Conservation (phyloP, 1,139 yeast species). For the Pichia sp. region DNA sequence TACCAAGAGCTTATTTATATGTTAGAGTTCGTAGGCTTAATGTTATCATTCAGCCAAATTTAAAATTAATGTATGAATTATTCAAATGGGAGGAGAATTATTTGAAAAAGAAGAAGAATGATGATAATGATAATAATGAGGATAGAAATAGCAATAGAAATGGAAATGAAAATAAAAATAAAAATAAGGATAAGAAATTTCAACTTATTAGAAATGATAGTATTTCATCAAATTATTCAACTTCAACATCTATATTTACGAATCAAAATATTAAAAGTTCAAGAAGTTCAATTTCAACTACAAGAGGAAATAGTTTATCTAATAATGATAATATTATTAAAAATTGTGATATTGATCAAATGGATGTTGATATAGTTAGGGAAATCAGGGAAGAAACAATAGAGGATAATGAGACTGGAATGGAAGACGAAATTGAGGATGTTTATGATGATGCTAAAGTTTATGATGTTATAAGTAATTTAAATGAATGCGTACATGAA, state of each 20-base stretch:
- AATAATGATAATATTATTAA: too few species aligned
- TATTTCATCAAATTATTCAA: not conserved
- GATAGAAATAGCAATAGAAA: not conserved
- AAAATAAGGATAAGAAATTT: not conserved
- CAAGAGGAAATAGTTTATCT: too few species aligned
- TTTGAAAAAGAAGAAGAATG: too few species aligned
- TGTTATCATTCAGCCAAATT: slow-evolving; percentile 86
- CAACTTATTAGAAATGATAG: slow-evolving; percentile 1
- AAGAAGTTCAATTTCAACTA: slow-evolving; percentile 24
- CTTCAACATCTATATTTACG: slow-evolving; percentile 13
- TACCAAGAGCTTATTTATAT: slow-evolving; percentile 70
- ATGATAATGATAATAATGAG: too few species aligned
- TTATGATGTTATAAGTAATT: slow-evolving; percentile 22
- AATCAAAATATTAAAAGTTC: slow-evolving; percentile 12
- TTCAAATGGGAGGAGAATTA: slow-evolving; percentile 64
- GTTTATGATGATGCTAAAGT: slow-evolving; percentile 3
- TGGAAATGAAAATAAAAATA: too few species aligned
- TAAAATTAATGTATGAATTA: slow-evolving; percentile 79
- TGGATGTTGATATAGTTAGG: too few species aligned
- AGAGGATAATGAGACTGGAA: not conserved
- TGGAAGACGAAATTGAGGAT: not conserved
- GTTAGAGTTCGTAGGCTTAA: slow-evolving; percentile 81
- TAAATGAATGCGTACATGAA: slow-evolving; percentile 35
- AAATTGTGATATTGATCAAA: too few species aligned
- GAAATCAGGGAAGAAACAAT: not conserved